Base-by-base conservation (phyloP, 2,329 filamentous ascomycete genomes). In the Aspergillus quadricinctus region DNA sequence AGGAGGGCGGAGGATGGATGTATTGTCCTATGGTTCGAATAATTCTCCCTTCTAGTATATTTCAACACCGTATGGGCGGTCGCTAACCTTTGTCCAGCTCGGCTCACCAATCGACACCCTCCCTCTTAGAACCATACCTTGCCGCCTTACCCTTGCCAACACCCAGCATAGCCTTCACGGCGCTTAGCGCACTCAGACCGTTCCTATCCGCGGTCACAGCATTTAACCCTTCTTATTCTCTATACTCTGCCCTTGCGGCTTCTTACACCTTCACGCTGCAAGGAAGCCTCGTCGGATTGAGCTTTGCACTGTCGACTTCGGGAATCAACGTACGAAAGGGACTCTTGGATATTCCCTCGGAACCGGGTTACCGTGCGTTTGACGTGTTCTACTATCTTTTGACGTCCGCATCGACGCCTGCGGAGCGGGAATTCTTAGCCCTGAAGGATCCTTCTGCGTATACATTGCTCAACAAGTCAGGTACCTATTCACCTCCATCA, bases 351-450 rank as follows among this genome's bases (percentile, higher is more conserved):
- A 85, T 99, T 17, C 90, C 94, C 0, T 75, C 86, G 0, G 86
- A 96, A 69, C 69, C 85, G 6, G 94, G 94, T 11, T 91, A 91
- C 73, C 87, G 94, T 60, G 94, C 93, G 3, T 99, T 99, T 65
- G 93, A 99, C 69, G 94, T 96, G 50, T 97, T 99, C 70, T 97
- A 99, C 77, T 97, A 97, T 67, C 84, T 99, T 0, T 81, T 97
- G 45, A 95, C 92, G 0, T 92, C 89, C n/a, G 89, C 90, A 0
- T 96, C 94, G 0, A 94, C 90, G 1, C 86, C 88, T 3, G 88
- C 91, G 1, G 94, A 99, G 76, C 83, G 91, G 55, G 93, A 97
- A 70, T 96, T 92, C 58, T 78, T 99, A 14, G 86, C 88, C 27
- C 82, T 99, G 29, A 89, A 91, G 74, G 80, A 86, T 8, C 84